Conservation (phyloP, 2,329 filamentous ascomycete genomes). For the Sporothrix humicola region DNA sequence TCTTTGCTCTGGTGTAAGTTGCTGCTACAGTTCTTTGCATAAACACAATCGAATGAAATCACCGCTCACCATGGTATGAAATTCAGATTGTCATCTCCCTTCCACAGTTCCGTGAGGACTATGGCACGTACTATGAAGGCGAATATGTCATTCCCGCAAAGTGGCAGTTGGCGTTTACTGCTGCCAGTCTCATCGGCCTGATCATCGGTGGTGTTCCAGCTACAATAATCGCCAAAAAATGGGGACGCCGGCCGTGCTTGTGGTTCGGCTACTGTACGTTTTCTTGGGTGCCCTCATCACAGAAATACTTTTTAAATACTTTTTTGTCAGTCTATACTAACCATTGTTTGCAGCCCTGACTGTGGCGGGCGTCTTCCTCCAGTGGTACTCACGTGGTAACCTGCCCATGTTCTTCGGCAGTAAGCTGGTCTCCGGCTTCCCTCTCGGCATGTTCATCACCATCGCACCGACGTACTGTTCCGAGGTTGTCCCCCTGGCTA, state of each 20-base stretch:
- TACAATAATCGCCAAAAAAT: slow-evolving; percentile 6
- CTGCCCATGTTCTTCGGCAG: slow-evolving; percentile 22
- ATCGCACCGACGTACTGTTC: slow-evolving; percentile 13
- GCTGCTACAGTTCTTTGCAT: background rate
- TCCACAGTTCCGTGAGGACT: slow-evolving; percentile 7
- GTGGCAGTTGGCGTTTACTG: slow-evolving; percentile 16
- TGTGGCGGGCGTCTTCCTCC: slow-evolving; percentile 16
- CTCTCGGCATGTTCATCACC: slow-evolving; percentile 19
- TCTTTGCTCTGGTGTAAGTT: slow-evolving; percentile 22
- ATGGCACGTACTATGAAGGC: slow-evolving; percentile 6
- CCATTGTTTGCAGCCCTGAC: background rate
- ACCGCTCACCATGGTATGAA: background rate
- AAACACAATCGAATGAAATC: background rate
- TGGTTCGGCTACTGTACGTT: slow-evolving; percentile 18
- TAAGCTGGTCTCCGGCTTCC: slow-evolving; percentile 14
- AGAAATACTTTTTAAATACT: too few relatives aligned
- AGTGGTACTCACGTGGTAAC: slow-evolving; percentile 15
- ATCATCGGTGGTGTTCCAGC: slow-evolving; percentile 13
- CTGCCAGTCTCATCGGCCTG: slow-evolving; percentile 6
- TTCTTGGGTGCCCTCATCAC: background rate
- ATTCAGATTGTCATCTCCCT: slow-evolving; percentile 14
- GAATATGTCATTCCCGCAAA: slow-evolving; percentile 23
- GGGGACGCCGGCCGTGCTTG: slow-evolving; percentile 18
- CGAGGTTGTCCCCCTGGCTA: background rate
- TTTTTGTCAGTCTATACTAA: background rate